Conservation (phyloP, 2,329 filamentous ascomycete species). For the Ophiostoma australiae region DNA sequence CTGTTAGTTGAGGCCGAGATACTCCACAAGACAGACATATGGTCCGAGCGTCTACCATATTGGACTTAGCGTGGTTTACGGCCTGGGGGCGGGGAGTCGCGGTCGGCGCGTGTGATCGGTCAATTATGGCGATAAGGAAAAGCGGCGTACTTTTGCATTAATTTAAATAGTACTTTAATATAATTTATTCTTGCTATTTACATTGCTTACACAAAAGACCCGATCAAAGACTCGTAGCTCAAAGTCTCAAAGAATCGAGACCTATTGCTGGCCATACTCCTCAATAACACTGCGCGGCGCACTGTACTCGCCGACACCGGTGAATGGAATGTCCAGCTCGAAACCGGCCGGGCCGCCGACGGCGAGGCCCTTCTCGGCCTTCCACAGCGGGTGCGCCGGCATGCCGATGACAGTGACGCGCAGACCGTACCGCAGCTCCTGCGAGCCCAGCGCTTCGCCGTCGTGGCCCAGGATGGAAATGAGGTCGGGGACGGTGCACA, state of each 20-base stretch:
- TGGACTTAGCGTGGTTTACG: not conserved
- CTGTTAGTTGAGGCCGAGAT: too few relatives aligned
- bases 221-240: too few relatives aligned
- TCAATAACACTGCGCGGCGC: constrained; percentile 3
- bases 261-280: not conserved
- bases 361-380: constrained; percentile 8
- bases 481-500: constrained; percentile 7
- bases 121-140: not conserved
- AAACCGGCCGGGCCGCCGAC: constrained; percentile 9
- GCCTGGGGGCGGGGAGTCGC: too few relatives aligned
- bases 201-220: too few relatives aligned
- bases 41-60: not conserved
- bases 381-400: constrained; percentile 10
- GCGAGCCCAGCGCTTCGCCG: constrained; percentile 10
- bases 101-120: not conserved
- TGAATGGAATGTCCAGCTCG: constrained; percentile 6
- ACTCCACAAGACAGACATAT: not conserved
- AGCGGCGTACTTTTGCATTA: not conserved
- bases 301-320: constrained; percentile 2
- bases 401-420: constrained; percentile 13
- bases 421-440: constrained; percentile 13
- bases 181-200: not conserved
- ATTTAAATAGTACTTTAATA: not conserved
- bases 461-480: constrained; percentile 12
- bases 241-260: not conserved